Evolutionary conservation across 2,329 filamentous ascomycete genomes (phyloP).

Genomic region (Arthroderma sp.): DNA sequence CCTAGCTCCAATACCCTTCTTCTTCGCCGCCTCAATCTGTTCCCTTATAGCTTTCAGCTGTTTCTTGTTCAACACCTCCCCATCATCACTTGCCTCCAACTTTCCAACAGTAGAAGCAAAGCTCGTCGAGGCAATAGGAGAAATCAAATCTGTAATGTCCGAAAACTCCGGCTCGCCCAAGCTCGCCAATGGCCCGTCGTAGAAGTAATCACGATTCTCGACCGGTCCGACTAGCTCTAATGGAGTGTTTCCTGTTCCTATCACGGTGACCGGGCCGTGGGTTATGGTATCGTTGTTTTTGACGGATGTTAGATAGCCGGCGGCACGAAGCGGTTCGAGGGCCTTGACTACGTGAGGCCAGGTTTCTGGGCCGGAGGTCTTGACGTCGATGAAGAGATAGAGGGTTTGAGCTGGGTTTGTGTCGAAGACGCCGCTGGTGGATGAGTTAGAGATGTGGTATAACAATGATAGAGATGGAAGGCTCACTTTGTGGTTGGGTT

Average conservation of each 20-base stretch:
- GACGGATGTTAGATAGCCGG: conserved; percentile 41
- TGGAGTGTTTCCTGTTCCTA: conserved; percentile 48
- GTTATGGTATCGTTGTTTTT: conserved; percentile 34
- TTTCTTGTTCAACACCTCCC: conserved; percentile 16
- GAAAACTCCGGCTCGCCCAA: conserved; percentile 25
- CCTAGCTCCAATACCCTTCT: conserved; percentile 44
- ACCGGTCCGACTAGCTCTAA: conserved; percentile 35
- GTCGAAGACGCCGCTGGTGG: conserved; percentile 44
- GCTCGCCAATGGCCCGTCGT: conserved; percentile 41
- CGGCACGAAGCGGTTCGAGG: conserved; percentile 42
- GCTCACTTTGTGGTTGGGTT: conserved; percentile 37
- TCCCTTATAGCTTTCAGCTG: conserved; percentile 39
- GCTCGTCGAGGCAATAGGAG: conserved; percentile 42
- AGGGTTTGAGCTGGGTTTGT: conserved; percentile 43
- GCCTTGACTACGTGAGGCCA: conserved; percentile 44
- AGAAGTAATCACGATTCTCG: conserved; percentile 44
- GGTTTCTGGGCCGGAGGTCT: conserved; percentile 44
- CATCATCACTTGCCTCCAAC: conserved; percentile 25
- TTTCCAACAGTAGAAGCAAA: conserved; percentile 33
- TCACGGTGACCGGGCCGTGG: conserved; percentile 43
- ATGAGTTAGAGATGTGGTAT: not conserved
- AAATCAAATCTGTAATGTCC: conserved; percentile 36
- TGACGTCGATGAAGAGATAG: conserved; percentile 52
- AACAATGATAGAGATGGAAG: not conserved
- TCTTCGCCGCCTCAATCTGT: conserved; percentile 42